A percentile compares a stretch with the other conserved stretches of the same genome.
These are phyloP conservation scores for Fragilariopsis cylindrus DNA, from an alignment of 108 stramenopile genomes.

Conservation along the genomic window DNA sequence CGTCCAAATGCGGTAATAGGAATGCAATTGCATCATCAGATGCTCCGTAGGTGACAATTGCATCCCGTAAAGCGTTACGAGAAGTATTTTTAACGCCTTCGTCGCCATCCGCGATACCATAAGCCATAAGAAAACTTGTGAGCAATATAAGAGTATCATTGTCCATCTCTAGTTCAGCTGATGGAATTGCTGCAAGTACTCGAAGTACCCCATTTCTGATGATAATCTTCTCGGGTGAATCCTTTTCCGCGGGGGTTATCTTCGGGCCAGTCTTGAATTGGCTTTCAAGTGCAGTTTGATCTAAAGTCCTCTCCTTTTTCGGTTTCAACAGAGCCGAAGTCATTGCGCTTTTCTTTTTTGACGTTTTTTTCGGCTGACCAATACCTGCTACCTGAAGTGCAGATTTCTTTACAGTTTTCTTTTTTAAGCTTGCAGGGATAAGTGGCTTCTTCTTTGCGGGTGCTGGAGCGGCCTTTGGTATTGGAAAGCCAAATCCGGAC, in stretches of 20 bases:
- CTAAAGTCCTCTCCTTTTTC: constrained; percentile 71
- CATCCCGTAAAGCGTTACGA: constrained; percentile 70
- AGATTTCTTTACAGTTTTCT: constrained; percentile 53
- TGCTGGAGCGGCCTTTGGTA: constrained; percentile 10
- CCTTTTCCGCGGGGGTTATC: constrained; percentile 56
- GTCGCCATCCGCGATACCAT: constrained; percentile 79
- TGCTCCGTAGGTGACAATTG: constrained; percentile 67
- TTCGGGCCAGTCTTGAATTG: constrained; percentile 60
- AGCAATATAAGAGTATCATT: constrained; percentile 59
- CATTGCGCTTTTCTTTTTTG: constrained; percentile 58
- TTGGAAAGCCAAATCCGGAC: neutral
- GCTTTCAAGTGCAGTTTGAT: constrained; percentile 58
- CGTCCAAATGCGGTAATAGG: constrained; percentile 78
- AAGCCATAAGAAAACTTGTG: constrained; percentile 79
- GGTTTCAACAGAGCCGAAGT: constrained; percentile 67
- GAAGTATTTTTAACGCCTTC: constrained; percentile 66
- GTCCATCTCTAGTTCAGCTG: constrained; percentile 60
- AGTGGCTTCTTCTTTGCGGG: constrained; percentile 31
- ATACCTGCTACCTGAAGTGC: constrained; percentile 58
- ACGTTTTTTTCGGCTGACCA: constrained; percentile 54
- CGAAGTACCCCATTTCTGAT: constrained; percentile 70
- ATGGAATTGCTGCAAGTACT: constrained; percentile 65
- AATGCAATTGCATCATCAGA: constrained; percentile 79
- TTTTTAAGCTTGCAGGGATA: constrained; percentile 33
- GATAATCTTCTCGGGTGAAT: constrained; percentile 67